Conservation (phyloP, 2,329 filamentous ascomycete species). For the Xylariaceae sp. region DNA sequence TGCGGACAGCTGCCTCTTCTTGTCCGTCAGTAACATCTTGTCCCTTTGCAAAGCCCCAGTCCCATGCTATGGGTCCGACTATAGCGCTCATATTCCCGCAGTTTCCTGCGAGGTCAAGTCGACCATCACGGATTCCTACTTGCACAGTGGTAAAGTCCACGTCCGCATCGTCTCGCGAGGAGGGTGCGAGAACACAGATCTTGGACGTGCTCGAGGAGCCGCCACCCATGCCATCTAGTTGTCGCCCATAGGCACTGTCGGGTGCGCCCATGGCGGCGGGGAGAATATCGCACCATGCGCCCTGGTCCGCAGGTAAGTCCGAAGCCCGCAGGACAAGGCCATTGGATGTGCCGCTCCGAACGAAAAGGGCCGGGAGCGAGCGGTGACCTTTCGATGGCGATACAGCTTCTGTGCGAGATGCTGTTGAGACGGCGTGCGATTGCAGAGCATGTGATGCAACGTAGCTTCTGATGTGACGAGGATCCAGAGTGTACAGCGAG, state of each 20-base stretch:
- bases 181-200: conserved; percentile 60
- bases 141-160: conserved; percentile 40
- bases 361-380: conserved; percentile 37
- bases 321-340: conserved; percentile 31
- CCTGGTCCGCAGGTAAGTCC: conserved; percentile 33
- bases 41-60: conserved; percentile 38
- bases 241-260: conserved; percentile 59
- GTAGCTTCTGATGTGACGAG: too few species aligned
- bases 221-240: conserved; percentile 69
- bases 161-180: conserved; percentile 33
- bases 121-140: conserved; percentile 48
- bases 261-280: conserved; percentile 29
- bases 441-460: too few species aligned
- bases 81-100: conserved; percentile 58
- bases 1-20: conserved; percentile 22
- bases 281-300: conserved; percentile 30
- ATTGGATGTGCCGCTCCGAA: conserved; percentile 31
- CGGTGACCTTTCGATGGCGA: neutral
- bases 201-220: conserved; percentile 61
- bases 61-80: conserved; percentile 55
- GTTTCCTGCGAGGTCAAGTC: conserved; percentile 55
- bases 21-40: neutral
- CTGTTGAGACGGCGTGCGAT: too few species aligned
- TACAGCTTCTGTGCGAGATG: too few species aligned
- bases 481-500: too few species aligned